Conservation (phyloP, 2,329 filamentous ascomycete genomes). For the Neoarthrinium moseri region DNA sequence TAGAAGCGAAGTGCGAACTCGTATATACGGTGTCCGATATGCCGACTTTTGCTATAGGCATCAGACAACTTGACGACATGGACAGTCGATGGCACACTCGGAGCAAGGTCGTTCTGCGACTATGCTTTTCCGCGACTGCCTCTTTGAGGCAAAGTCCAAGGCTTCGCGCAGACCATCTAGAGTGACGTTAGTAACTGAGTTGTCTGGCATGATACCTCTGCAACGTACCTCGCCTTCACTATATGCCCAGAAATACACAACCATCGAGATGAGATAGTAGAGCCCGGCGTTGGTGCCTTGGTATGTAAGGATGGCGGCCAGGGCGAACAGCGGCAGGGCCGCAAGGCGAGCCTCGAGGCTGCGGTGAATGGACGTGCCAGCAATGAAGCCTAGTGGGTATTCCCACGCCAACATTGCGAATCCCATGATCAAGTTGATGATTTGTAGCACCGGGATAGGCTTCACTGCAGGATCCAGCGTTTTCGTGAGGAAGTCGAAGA, state of each 20-base stretch:
- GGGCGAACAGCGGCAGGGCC: conserved; percentile 73
- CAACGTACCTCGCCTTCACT: conserved; percentile 88
- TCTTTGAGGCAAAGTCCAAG: conserved; percentile 67
- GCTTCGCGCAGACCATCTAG: conserved; percentile 66
- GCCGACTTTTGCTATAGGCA: background rate
- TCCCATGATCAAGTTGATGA: conserved; percentile 83
- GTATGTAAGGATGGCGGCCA: conserved; percentile 78
- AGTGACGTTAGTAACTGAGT: conserved; percentile 7
- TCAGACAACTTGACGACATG: background rate
- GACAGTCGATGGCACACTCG: background rate
- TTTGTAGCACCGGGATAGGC: conserved; percentile 84
- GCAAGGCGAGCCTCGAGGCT: conserved; percentile 85
- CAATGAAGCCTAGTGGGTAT: conserved; percentile 80
- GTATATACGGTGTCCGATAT: background rate
- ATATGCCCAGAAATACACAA: conserved; percentile 94
- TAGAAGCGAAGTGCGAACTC: background rate
- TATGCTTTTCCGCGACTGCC: conserved; percentile 27
- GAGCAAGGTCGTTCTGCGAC: background rate
- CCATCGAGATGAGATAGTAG: conserved; percentile 85
- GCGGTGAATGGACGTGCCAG: conserved; percentile 76
- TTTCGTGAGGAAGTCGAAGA: conserved; percentile 95
- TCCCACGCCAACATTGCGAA: conserved; percentile 80
- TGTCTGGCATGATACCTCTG: background rate
- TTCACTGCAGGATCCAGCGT: conserved; percentile 84
- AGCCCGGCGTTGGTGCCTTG: conserved; percentile 89